Percentiles rank a stretch among this genome's conserved stretches.
These are phyloP conservation scores for Selaginella tamariscina DNA, from an alignment of 75 land plant genomes.

Conservation along the genomic window DNA sequence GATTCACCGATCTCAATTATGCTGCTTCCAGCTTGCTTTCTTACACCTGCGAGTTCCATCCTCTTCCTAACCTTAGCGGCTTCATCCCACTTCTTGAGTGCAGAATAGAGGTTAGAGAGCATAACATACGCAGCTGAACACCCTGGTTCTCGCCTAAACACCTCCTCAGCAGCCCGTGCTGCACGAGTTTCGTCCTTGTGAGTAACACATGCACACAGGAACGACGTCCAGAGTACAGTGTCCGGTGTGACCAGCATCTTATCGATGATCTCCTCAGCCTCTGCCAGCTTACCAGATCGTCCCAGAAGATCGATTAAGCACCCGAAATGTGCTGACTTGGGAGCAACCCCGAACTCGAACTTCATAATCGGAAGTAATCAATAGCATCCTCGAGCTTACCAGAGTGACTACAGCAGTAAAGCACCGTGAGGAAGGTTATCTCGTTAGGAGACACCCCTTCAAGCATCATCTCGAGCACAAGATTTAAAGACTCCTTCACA, in stretches of 20 bases:
- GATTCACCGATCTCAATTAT: too few relatives aligned
- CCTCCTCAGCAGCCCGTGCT: not conserved
- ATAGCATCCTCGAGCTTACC: slow-evolving; percentile 29
- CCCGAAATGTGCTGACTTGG: slow-evolving; percentile 31
- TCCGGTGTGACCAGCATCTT: not conserved
- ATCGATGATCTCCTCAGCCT: not conserved
- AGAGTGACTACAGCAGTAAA: slow-evolving; percentile 31
- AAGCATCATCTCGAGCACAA: slow-evolving; percentile 16
- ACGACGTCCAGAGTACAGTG: not conserved
- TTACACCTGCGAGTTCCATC: not conserved
- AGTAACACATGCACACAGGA: not conserved
- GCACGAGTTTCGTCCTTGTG: not conserved
- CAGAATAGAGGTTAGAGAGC: slow-evolving; percentile 15
- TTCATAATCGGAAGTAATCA: slow-evolving; percentile 29
- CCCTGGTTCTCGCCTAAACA: not conserved
- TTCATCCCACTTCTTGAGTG: slow-evolving; percentile 20
- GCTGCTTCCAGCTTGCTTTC: too few relatives aligned
- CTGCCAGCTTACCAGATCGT: not conserved
- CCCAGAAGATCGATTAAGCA: slow-evolving; percentile 27
- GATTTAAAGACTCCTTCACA: slow-evolving; percentile 16
- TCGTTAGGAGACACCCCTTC: slow-evolving; percentile 20
- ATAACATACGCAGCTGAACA: not conserved
- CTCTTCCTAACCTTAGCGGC: slow-evolving; percentile 8
- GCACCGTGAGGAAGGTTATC: slow-evolving; percentile 25
- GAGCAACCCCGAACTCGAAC: slow-evolving; percentile 21